Evolutionary conservation across 805 yeast genomes (phyloP).

Genomic region (Candida coquimbonensis): DNA sequence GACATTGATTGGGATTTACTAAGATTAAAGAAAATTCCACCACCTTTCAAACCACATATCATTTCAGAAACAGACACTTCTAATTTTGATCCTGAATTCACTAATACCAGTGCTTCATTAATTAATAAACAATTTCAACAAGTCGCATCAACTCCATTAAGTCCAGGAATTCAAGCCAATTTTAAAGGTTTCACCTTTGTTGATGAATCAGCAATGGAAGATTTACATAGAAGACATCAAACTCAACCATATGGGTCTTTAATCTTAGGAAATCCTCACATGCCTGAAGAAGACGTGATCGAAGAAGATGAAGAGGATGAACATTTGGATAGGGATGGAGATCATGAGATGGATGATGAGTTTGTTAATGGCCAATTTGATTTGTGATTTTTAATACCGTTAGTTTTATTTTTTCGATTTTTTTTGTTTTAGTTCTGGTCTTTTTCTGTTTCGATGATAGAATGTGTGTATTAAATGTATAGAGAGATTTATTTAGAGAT

Average conservation of each 20-base stretch:
- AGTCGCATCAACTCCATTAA: constrained; percentile 62
- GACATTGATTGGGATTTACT: constrained; percentile 89
- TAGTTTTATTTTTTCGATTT: background rate
- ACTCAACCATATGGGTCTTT: constrained; percentile 51
- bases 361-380: constrained; percentile 89
- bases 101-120: constrained; percentile 81
- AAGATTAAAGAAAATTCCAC: constrained; percentile 76
- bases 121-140: constrained; percentile 60
- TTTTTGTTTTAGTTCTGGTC: background rate
- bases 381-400: constrained; percentile 32
- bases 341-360: constrained; percentile 68
- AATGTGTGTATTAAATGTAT: too few relatives aligned
- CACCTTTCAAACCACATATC: constrained; percentile 94
- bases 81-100: constrained; percentile 96
- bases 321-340: constrained; percentile 34
- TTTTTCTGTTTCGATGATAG: too few relatives aligned
- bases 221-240: constrained; percentile 43
- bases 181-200: constrained; percentile 96
- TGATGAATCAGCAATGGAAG: constrained; percentile 89
- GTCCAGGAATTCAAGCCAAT: constrained; percentile 93
- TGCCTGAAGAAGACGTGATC: constrained; percentile 79
- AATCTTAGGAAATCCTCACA: constrained; percentile 70
- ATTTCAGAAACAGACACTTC: constrained; percentile 89
- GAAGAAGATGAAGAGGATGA: constrained; percentile 60
- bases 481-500: too few relatives aligned